phyloP scores from a whole-genome alignment of 352 stramenopile species.

The Globisporangium nagaii region DNA sequence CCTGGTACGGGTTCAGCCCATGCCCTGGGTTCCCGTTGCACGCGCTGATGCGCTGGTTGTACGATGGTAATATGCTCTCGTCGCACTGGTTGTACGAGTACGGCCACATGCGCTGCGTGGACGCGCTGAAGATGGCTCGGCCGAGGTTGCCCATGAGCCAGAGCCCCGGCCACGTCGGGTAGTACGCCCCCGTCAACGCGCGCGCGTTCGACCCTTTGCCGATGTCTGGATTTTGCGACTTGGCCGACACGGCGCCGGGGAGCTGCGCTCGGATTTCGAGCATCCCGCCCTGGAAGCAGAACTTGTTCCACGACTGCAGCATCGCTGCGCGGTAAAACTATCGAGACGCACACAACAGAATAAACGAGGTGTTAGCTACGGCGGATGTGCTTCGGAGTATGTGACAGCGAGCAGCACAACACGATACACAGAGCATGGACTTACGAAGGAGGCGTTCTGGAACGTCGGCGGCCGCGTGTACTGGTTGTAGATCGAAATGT shows the following conservation, averaged over 20 bases:
- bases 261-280: constrained; percentile 90
- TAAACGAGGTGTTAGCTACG: too few species aligned
- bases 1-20: constrained; percentile 85
- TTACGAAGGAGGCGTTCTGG: constrained; percentile 40
- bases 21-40: constrained; percentile 90
- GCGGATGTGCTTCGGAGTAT: too few species aligned
- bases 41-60: constrained; percentile 77
- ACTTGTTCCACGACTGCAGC: constrained; percentile 94
- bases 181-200: constrained; percentile 22
- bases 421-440: too few species aligned
- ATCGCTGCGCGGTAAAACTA: constrained; percentile 69
- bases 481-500: constrained; percentile 61
- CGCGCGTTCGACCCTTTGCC: constrained; percentile 66
- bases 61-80: constrained; percentile 72
- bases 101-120: constrained; percentile 93
- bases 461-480: constrained; percentile 44
- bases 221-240: constrained; percentile 57
- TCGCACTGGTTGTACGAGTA: constrained; percentile 93
- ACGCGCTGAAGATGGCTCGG: too few species aligned
- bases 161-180: constrained; percentile 90
- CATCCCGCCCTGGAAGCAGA: constrained; percentile 93
- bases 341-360: too few species aligned
- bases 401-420: too few species aligned
- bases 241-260: constrained; percentile 70
- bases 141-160: too few species aligned